Evolutionary conservation across 169 alveolate genomes (phyloP), one percentile per base, ranked within the genome.

Genomic region (Eimeria sp.): DNA sequence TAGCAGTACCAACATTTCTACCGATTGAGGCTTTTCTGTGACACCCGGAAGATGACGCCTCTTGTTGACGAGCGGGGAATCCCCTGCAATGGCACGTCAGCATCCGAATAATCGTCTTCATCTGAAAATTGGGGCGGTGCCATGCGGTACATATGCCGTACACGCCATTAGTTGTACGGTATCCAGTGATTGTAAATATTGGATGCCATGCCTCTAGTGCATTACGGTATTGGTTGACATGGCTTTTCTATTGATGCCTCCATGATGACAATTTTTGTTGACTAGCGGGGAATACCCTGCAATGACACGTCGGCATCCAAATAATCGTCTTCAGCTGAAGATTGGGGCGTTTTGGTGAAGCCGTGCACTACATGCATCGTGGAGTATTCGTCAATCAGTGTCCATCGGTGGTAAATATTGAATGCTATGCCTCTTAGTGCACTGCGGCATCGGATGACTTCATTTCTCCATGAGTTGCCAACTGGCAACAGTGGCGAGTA

Each of bases 251-350:
- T 72, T n/a, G 82, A 72, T 27, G 40, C 67, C 65, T 51, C n/a
- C 43, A 54, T 73, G 91, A 54, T 86, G 93, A 86, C 3, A 22
- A 1, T 86, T 40, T 25, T 63, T 34, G 54, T 86, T 86, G 82
- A 86, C 82, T 34, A 86, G 93, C 93, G 93, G 80, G 93, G 82
- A 10, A 3, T 45, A 10, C 45, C 70, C 93, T 27, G 93, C 82
- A 43, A 20, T 86, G 93, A 40, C 47, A 86, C 45, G 61, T 63
- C 93, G 63, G 88, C 88, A 78, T 45, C 20, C 25, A 78, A 47
- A 63, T 86, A 86, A 86, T 57, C 78, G 93, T 63, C 93, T 86
- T 86, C 93, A 63, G 18, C 70, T 61, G 70, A 61, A 9, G 27
- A 18, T 61, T 61, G 70, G 70, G 70, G 18, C 70, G 70, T 61